A percentile compares a stretch with the other conserved stretches of the same genome.
Evolutionary conservation across 148 eudicot genomes (phyloP).

Genomic region (Dysphania ambrosioides): DNA sequence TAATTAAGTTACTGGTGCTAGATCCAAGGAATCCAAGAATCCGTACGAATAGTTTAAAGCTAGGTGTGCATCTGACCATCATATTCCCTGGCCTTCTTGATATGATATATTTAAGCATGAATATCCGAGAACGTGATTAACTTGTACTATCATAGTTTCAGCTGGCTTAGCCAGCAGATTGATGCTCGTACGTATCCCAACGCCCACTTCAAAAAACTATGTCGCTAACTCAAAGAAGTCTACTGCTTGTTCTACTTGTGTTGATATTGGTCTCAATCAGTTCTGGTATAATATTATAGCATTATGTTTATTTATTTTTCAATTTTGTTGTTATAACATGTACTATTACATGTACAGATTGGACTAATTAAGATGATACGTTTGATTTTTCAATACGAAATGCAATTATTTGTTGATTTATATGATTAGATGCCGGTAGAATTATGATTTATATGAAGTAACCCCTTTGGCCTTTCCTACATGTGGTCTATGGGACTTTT

Average conservation of each 20-base stretch:
- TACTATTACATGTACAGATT: no score
- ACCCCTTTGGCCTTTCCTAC: no score
- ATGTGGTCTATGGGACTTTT: no score
- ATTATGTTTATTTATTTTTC: no score
- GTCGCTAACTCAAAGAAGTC: conserved; percentile 20
- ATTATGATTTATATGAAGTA: no score
- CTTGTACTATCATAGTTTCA: background rate
- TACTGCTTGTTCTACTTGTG: conserved; percentile 31
- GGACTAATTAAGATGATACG: no score
- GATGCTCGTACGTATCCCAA: background rate
- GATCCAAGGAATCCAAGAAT: conserved; percentile 10
- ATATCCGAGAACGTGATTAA: background rate
- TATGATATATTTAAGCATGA: background rate
- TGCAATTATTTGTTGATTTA: no score
- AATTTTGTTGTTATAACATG: no score
- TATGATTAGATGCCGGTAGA: no score
- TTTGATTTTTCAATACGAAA: no score
- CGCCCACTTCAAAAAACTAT: conserved; percentile 1
- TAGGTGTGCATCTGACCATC: background rate
- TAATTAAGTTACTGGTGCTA: background rate
- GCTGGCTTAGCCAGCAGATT: no score
- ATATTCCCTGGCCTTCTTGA: background rate
- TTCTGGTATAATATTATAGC: conserved; percentile 28
- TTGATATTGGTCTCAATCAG: conserved; percentile 22
- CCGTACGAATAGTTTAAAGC: background rate